Conservation (phyloP, 163 green algal genomes). For the Volvox carteri region DNA sequence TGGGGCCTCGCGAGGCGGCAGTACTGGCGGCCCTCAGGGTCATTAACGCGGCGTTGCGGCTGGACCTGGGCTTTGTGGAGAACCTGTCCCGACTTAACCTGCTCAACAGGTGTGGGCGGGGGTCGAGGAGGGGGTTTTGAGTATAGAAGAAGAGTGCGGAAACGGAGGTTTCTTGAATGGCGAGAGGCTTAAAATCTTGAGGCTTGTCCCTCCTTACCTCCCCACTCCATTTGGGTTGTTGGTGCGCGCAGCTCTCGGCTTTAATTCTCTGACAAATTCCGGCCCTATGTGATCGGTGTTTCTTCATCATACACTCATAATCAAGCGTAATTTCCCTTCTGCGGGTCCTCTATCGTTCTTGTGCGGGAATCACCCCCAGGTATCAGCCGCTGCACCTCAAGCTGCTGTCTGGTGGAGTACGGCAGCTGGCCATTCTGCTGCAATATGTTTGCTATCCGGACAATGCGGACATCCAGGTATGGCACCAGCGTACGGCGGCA, state of each 20-base stretch:
- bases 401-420: slow-evolving; percentile 60
- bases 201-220: no score
- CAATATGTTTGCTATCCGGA: slow-evolving; percentile 80
- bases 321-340: no score
- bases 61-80: slow-evolving; percentile 72
- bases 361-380: slow-evolving; percentile 22
- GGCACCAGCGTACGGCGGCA: not conserved
- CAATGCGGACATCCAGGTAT: slow-evolving; percentile 72
- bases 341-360: no score
- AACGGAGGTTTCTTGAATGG: no score
- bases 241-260: no score
- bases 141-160: no score
- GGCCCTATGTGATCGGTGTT: no score
- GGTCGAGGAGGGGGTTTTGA: not conserved
- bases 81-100: slow-evolving; percentile 43
- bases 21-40: slow-evolving; percentile 78
- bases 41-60: slow-evolving; percentile 70
- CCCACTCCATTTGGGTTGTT: no score
- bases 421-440: slow-evolving; percentile 74
- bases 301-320: no score
- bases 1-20: slow-evolving; percentile 65
- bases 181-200: no score
- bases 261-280: no score
- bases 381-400: slow-evolving; percentile 76
- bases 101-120: slow-evolving; percentile 27